These are phyloP conservation scores for Flaveria sonorensis DNA, from an alignment of 129 eudicot species.

Conservation along the genomic window DNA sequence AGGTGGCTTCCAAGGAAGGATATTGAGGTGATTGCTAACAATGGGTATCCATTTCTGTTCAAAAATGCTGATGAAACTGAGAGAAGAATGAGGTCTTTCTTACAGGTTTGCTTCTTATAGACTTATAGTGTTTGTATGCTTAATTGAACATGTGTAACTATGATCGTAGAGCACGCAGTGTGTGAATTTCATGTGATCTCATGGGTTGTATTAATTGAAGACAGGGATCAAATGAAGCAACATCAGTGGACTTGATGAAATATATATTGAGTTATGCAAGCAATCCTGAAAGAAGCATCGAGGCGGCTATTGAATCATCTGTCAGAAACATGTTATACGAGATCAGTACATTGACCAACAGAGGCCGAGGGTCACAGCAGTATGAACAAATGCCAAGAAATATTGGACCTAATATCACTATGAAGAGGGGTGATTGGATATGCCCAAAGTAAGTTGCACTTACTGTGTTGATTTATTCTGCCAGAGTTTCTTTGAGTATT, in stretches of 20 bases:
- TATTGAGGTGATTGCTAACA: constrained; percentile 51
- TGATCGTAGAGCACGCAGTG: neutral
- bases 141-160: neutral
- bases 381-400: constrained; percentile 46
- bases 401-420: constrained; percentile 61
- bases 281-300: constrained; percentile 49
- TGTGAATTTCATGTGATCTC: constrained; percentile 1
- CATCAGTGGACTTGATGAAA: constrained; percentile 71
- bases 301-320: constrained; percentile 58
- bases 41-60: constrained; percentile 77
- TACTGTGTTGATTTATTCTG: neutral
- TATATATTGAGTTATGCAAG: constrained; percentile 81
- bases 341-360: constrained; percentile 36
- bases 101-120: constrained; percentile 38
- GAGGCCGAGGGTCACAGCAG: constrained; percentile 33
- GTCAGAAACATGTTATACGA: constrained; percentile 61
- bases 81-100: constrained; percentile 72
- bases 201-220: constrained; percentile 34
- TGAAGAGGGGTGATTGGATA: constrained; percentile 96
- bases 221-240: constrained; percentile 63
- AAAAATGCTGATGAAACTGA: constrained; percentile 54
- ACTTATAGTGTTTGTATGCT: constrained; percentile 7
- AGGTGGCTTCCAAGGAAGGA: constrained; percentile 74
- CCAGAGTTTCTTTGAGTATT: neutral
- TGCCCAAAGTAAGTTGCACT: constrained; percentile 66